Percentiles rank a stretch among this genome's conserved stretches.
Conservation (phyloP, 371 early-diverging fungal genomes). For the Mucor velutinosus region DNA sequence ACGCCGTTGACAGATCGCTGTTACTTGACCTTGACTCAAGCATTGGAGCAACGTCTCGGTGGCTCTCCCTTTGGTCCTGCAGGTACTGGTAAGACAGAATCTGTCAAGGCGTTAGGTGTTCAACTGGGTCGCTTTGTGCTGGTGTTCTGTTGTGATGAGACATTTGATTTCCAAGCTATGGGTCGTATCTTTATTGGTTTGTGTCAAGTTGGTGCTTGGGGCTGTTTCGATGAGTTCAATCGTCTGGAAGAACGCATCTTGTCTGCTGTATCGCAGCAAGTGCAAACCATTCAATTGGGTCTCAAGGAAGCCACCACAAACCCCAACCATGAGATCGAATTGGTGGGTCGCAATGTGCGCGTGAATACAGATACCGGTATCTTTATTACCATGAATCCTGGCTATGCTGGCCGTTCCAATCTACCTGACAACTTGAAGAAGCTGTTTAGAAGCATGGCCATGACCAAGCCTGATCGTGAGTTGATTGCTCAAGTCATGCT, state of each 20-base stretch:
- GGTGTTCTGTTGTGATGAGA: constrained; percentile 99
- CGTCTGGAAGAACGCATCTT: constrained; percentile 96
- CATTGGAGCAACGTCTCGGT: constrained; percentile 90
- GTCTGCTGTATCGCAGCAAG: constrained; percentile 98
- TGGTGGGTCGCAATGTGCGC: constrained; percentile 86
- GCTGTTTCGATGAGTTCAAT: constrained; percentile 99
- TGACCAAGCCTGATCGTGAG: constrained; percentile 98
- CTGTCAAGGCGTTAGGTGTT: constrained; percentile 96
- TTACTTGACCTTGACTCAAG: constrained; percentile 97
- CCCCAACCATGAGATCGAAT: constrained; percentile 82
- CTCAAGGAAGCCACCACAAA: constrained; percentile 71
- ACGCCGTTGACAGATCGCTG: constrained; percentile 98
- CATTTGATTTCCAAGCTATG: constrained; percentile 99
- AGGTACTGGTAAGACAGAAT: constrained; percentile 98
- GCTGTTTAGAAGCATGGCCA: constrained; percentile 96
- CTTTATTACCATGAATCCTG: constrained; percentile 99
- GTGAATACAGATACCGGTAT: constrained; percentile 92
- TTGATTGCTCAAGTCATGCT: constrained; percentile 99
- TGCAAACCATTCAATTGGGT: constrained; percentile 97
- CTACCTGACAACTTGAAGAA: constrained; percentile 98
- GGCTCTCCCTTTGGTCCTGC: constrained; percentile 98
- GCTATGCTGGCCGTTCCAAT: constrained; percentile 98
- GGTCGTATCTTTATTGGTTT: constrained; percentile 99
- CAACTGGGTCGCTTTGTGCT: constrained; percentile 96
- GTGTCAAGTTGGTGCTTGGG: constrained; percentile 98